Percentiles rank a stretch among this genome's conserved stretches.
Evolutionary conservation across 1,284 basidiomycete genomes (phyloP).

Genomic region (Ustilago xerochloae): DNA sequence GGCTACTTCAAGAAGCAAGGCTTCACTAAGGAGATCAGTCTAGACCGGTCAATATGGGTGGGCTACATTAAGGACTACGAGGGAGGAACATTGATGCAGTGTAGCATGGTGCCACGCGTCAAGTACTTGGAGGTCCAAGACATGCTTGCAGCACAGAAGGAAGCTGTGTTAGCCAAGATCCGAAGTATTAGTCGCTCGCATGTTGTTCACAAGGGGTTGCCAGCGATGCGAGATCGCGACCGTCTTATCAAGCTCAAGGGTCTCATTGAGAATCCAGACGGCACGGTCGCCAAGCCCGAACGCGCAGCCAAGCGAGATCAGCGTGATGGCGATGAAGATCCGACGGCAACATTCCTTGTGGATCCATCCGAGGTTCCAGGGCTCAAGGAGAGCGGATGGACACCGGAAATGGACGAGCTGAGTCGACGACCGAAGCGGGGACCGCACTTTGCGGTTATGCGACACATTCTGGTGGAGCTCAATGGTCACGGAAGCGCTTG

Average conservation of each 20-base stretch:
- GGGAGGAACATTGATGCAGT: conserved; percentile 99
- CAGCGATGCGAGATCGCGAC: conserved; percentile 78
- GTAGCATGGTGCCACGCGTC: conserved; percentile 89
- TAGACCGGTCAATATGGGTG: conserved; percentile 91
- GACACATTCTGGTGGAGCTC: conserved; percentile 84
- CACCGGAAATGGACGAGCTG: conserved; percentile 82
- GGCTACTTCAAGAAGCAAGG: conserved; percentile 97
- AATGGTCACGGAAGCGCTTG: conserved; percentile 84
- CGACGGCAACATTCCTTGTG: conserved; percentile 52
- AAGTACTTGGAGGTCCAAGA: conserved; percentile 87
- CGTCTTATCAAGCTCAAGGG: conserved; percentile 47
- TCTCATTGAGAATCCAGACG: conserved; percentile 48
- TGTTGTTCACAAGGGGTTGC: conserved; percentile 83
- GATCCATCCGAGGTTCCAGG: conserved; percentile 61
- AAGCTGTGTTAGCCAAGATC: conserved; percentile 80
- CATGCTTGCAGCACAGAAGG: conserved; percentile 84
- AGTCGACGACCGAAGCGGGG: conserved; percentile 74
- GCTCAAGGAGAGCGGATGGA: conserved; percentile 86
- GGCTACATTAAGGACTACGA: conserved; percentile 99
- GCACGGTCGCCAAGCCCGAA: conserved; percentile 48
- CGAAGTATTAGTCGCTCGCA: conserved; percentile 87
- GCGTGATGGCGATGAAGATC: conserved; percentile 38
- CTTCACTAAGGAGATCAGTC: conserved; percentile 95
- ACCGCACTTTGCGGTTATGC: conserved; percentile 77
- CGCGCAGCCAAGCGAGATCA: conserved; percentile 43